Evolutionary conservation across 345 rosid genomes (phyloP), one percentile per base, ranked within the genome.

Genomic region (Acer campestre): DNA sequence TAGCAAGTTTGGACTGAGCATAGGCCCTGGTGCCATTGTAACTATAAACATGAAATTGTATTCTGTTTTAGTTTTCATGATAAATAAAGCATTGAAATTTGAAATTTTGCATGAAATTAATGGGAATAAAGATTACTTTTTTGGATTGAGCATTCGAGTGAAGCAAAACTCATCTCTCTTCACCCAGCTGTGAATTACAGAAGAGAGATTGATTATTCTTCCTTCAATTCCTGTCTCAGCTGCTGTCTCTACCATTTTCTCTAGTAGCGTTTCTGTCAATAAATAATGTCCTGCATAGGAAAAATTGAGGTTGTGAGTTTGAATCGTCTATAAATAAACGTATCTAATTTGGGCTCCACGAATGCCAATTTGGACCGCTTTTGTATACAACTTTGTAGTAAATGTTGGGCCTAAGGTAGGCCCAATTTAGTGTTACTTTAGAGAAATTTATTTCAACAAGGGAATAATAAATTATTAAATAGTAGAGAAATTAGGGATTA

Each of bases 101-200:
- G 17, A 13, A 2, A 11, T 49, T 49, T 49, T 35, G 38, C 16
- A 11, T 49, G 14, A 11, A 14, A 22, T 1, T 1, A 35, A 7
- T 17, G 13, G 23, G 44, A 49, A 59, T 1, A 64, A 40, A 12
- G 8, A 49, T 84, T 92, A 95, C 99, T 80, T 90, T 8, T 76
- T 88, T 68, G 99, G 98, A 77, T 80, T 85, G 58, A 93, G 84
- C 85, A 95, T 84, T 74, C 87, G 81, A 23, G 42, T 61, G 88
- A 95, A 89, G 85, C 83, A 82, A 73, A 95, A 95, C 61, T 81
- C 71, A 46, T 91, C 96, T 68, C 78, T 86, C 70, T 84, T 95
- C 25, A 92, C 93, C 99, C 99, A 95, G 79, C 79, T 81, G 82
- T 95, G 99, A 85, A 95, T 87, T 20, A 90, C 98, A 16, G 99